Base-by-base conservation (phyloP, 2,329 filamentous ascomycete species). In the Plectosphaerella cucumerina region DNA sequence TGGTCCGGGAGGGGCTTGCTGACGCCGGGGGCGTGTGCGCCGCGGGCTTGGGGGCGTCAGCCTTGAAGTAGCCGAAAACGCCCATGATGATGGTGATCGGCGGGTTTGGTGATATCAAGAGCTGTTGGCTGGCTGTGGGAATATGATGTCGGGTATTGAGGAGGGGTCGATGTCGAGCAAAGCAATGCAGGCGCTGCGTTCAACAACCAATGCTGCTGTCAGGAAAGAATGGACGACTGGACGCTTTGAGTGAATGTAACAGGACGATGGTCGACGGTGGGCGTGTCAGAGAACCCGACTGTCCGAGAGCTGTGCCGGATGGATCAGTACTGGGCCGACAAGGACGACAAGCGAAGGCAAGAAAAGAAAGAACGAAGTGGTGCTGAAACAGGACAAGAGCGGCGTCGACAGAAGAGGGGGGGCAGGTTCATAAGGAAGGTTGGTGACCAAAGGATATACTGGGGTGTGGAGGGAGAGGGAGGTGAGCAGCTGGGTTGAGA, bases 21-120 rank as follows among this genome's bases (percentile, higher is more conserved):
- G 59, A 62, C 6, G 61, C 26, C 26, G 39, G 18, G 17, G 45
- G 18, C 14, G 31, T 33, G n/a, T 35, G 12, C 20, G 20, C 51
- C 46, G 65, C 63, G 17, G 70, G 68, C 70, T 74, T 73, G 17
- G 39, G 39, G 39, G 33, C 23, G 50, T 73, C 72, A 43, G 77
- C 70, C 70, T 81, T 84, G 73, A 87, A 85, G 60, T 86, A 87
- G 62, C 67, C 79, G 47, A 72, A 75, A 54, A 87, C 61, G 53
- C 82, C 83, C 84, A 87, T 87, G 42, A 51, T 67, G 61, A 35
- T 31, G 20, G 31, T 33, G n/a, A 6, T 33, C n/a, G 37, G 23
- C 10, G 11, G 33, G n/a, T 20, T 14, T 5, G 15, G 31, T 11
- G n/a, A 4, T n/a, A 10, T 31, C 26, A 31, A 31, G 26, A 31